Evolutionary conservation across 306 rosid genomes (phyloP), one percentile per base, ranked within the genome.

Genomic region (Adenanthera pavonina): DNA sequence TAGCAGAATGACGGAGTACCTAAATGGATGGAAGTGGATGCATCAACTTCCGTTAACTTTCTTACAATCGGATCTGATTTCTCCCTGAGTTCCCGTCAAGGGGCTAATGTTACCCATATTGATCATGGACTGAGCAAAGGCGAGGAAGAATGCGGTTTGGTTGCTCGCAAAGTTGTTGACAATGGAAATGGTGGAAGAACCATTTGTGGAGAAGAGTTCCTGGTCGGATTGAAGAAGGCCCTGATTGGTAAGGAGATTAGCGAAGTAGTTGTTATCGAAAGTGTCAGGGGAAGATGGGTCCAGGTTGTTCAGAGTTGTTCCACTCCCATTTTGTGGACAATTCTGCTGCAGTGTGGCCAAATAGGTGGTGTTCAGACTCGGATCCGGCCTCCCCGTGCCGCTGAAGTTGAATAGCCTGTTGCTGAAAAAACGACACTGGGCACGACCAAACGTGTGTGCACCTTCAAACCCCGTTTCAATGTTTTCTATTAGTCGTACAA

Each of bases 401-500:
- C 46, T 90, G 84, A 90, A 92, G 82, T 92, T 86, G 86, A 73
- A 92, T 0, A 94, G 83, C 61, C 98, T 84, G 48, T 64, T 70
- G 61, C 56, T 75, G 82, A 94, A 92, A 48, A 75, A 49, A 43
- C 82, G 30, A 54, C 98, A 94, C 7, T 90, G 97, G 8, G 92
- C 92, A 2, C 92, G 87, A 9, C 98, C 98, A 78, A 94, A 88
- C 0, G 92, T 89, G 64, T 94, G 98, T 13, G 97, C 97, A 57
- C 97, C 94, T 94, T 78, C 68, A 82, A 59, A 25, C 9, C 14
- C n/a, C 46, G 7, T 36, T 64, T 6, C 11, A 64, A 6, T 64
- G 20, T 43, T 25, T 10, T 20, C 40, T 25, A 25, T 25, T 25
- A 25, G 30, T 25, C 30, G 30, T 25, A 25, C 30, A 25, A 25